phyloP scores from a whole-genome alignment of 768 basidiomycete species.

The Russula earlei region DNA sequence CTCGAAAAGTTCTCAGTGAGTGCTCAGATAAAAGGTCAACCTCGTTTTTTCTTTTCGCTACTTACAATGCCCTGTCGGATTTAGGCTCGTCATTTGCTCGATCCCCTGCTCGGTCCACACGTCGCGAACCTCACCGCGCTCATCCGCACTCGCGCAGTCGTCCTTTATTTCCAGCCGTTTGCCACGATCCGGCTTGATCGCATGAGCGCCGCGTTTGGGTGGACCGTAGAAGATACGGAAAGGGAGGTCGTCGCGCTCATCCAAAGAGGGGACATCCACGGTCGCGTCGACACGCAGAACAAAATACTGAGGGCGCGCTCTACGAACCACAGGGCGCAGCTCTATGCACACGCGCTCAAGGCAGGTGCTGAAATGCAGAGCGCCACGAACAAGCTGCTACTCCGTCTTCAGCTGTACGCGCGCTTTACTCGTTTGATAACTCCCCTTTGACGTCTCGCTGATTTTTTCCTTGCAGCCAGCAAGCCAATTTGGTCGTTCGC shows the following conservation, averaged over 20 bases:
- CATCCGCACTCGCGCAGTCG: slow-evolving; percentile 69
- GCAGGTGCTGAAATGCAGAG: slow-evolving; percentile 62
- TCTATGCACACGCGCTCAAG: slow-evolving; percentile 69
- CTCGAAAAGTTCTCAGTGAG: slow-evolving; percentile 57
- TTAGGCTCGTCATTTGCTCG: slow-evolving; percentile 68
- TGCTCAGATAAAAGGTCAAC: slow-evolving; percentile 25
- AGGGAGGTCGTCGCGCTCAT: slow-evolving; percentile 69
- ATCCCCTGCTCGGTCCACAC: slow-evolving; percentile 69
- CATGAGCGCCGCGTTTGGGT: slow-evolving; percentile 84
- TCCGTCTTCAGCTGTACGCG: slow-evolving; percentile 75
- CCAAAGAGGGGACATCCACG: slow-evolving; percentile 66
- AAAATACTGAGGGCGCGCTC: slow-evolving; percentile 81
- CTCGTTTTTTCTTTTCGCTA: not conserved
- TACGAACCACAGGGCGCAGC: slow-evolving; percentile 65
- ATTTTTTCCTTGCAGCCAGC: slow-evolving; percentile 44
- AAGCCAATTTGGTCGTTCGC: slow-evolving; percentile 62
- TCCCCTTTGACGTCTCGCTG: not conserved
- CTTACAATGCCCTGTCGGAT: not conserved
- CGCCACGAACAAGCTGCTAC: slow-evolving; percentile 66
- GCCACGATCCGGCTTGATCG: slow-evolving; percentile 70
- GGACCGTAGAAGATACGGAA: slow-evolving; percentile 63
- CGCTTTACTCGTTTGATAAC: not conserved
- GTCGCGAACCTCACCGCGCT: slow-evolving; percentile 52
- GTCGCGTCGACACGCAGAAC: slow-evolving; percentile 81
- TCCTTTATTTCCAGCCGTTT: slow-evolving; percentile 90